These are phyloP conservation scores for Macrolepiota fuliginosa DNA, from an alignment of 768 basidiomycete genomes.

Conservation along the genomic window DNA sequence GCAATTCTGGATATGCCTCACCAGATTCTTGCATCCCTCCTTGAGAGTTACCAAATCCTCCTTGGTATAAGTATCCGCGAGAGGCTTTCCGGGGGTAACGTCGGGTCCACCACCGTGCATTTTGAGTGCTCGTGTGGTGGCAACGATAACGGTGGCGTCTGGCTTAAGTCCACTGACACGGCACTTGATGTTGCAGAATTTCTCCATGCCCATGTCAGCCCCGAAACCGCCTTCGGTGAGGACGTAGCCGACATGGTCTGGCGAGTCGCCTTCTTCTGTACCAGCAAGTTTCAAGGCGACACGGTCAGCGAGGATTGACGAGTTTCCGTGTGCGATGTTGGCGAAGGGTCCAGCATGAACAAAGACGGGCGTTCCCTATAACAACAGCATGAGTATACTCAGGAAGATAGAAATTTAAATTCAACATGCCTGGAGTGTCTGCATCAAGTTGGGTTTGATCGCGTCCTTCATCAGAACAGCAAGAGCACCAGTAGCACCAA, in stretches of 20 bases:
- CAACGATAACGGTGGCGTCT: slow-evolving; percentile 93
- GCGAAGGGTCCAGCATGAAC: slow-evolving; percentile 99
- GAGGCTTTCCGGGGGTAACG: slow-evolving; percentile 91
- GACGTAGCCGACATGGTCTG: slow-evolving; percentile 87
- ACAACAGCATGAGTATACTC: neutral
- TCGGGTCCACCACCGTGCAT: slow-evolving; percentile 99
- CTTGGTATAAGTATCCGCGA: slow-evolving; percentile 91
- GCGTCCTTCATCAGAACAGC: slow-evolving; percentile 98
- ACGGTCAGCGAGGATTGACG: slow-evolving; percentile 96
- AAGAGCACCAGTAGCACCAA: slow-evolving; percentile 92
- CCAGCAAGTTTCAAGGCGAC: slow-evolving; percentile 97
- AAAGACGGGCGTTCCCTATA: slow-evolving; percentile 92
- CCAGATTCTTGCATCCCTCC: slow-evolving; percentile 91
- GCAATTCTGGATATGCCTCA: slow-evolving; percentile 91
- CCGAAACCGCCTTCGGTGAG: slow-evolving; percentile 99
- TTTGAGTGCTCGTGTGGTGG: slow-evolving; percentile 95
- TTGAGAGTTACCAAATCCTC: slow-evolving; percentile 88
- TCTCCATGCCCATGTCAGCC: slow-evolving; percentile 99
- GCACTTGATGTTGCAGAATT: slow-evolving; percentile 99
- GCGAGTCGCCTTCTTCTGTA: slow-evolving; percentile 83
- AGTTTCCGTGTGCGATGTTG: slow-evolving; percentile 98
- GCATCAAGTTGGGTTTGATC: slow-evolving; percentile 99
- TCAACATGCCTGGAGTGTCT: slow-evolving; percentile 76
- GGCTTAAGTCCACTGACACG: slow-evolving; percentile 89
- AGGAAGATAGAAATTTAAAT: neutral